A percentile compares a stretch with the other conserved stretches of the same genome.
Evolutionary conservation across 176 grass and related monocot genomes (phyloP).

Genomic region (bread wheat (Triticum aestivum)): DNA sequence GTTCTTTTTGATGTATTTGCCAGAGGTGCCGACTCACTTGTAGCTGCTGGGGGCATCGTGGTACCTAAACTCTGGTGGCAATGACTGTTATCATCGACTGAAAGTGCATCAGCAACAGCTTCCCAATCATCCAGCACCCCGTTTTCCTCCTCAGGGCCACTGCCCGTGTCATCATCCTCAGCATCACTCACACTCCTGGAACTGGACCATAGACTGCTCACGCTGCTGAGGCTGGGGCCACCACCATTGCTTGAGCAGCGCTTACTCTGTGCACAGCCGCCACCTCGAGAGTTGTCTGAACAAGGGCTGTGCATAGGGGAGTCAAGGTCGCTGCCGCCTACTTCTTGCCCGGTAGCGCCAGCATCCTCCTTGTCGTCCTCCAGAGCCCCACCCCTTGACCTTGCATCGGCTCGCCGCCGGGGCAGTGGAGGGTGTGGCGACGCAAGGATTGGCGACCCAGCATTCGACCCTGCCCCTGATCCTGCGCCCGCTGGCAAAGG

Average conservation of each 20-base stretch:
- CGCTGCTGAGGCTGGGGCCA: conserved; percentile 57
- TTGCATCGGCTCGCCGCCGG: conserved; percentile 14
- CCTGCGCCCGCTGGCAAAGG: conserved; percentile 33
- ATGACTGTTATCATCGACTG: conserved; percentile 30
- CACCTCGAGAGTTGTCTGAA: conserved; percentile 41
- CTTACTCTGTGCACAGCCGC: conserved; percentile 4
- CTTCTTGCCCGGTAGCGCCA: conserved; percentile 6
- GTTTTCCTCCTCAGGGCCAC: conserved; percentile 60
- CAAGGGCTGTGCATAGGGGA: conserved; percentile 53
- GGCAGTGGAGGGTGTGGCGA: conserved; percentile 54
- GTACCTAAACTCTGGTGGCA: conserved; percentile 33
- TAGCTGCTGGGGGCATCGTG: background rate
- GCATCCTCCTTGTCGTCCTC: conserved; percentile 37
- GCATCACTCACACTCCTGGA: conserved; percentile 77
- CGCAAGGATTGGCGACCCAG: conserved; percentile 37
- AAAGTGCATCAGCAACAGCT: conserved; percentile 79
- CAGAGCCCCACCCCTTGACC: conserved; percentile 33
- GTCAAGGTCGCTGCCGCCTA: conserved; percentile 52
- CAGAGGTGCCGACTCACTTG: background rate
- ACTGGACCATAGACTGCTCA: conserved; percentile 75
- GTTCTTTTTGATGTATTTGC: conserved; percentile 25
- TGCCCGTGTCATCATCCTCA: conserved; percentile 61
- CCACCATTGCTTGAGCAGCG: conserved; percentile 25
- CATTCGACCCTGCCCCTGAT: conserved; percentile 44
- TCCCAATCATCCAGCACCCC: conserved; percentile 95